Conservation (phyloP, 139 green algal genomes). For the Tetraselmis chui region DNA sequence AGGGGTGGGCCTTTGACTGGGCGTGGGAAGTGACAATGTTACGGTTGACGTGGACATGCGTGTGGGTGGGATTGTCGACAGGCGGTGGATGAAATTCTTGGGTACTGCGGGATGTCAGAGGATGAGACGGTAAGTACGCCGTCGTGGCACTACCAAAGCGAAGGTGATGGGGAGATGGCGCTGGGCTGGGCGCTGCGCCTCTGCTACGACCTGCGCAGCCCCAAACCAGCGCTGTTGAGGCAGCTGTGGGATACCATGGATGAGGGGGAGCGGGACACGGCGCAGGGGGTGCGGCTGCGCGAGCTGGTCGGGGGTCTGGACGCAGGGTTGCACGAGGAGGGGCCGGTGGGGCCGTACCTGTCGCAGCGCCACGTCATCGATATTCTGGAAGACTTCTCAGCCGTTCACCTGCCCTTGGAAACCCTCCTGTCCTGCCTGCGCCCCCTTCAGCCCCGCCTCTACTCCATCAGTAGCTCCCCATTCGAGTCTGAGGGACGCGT, state of each 20-base stretch:
- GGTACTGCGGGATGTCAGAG: conserved; percentile 24
- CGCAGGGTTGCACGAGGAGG: not conserved
- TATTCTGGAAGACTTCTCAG: conserved; percentile 51
- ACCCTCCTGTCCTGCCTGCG: conserved; percentile 43
- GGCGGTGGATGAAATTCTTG: conserved; percentile 63
- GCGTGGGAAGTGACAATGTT: too few species aligned
- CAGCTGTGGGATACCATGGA: conserved; percentile 29
- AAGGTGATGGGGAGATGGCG: conserved; percentile 20
- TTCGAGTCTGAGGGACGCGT: conserved; percentile 17
- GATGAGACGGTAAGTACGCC: conserved; percentile 37
- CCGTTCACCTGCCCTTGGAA: conserved; percentile 16
- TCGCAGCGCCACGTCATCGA: conserved; percentile 60
- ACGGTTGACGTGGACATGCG: too few species aligned
- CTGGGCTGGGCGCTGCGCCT: conserved; percentile 48
- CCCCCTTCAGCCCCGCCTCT: conserved; percentile 77
- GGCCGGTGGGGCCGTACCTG: conserved; percentile 45
- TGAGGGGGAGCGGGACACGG: not conserved
- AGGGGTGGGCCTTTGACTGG: too few species aligned
- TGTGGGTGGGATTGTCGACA: too few species aligned
- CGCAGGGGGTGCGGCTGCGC: conserved; percentile 13
- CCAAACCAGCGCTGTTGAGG: conserved; percentile 52
- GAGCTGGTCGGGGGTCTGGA: conserved; percentile 25
- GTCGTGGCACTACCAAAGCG: conserved; percentile 67
- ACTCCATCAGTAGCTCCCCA: conserved; percentile 72
- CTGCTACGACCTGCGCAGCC: conserved; percentile 72